Conservation (phyloP, 2,329 filamentous ascomycete genomes). For the Penicillium sp. region DNA sequence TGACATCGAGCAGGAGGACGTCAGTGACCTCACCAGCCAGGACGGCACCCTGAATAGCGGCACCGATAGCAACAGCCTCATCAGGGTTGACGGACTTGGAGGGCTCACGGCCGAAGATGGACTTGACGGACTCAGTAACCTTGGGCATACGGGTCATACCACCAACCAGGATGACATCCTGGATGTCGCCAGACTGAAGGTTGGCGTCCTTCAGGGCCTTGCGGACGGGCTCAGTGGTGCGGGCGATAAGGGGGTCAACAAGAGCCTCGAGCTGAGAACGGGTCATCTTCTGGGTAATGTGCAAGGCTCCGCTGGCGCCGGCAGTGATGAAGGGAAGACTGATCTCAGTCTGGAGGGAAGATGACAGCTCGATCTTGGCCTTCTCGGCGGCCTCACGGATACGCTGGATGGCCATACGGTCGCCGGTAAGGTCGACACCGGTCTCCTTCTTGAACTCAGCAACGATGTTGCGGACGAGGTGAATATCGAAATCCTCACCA, state of each 20-base stretch:
- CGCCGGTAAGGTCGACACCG: slow-evolving; percentile 80
- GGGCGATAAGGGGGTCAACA: slow-evolving; percentile 82
- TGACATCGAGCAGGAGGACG: slow-evolving; percentile 91
- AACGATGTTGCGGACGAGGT: slow-evolving; percentile 88
- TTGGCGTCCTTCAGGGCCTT: slow-evolving; percentile 96
- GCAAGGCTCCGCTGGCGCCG: slow-evolving; percentile 91
- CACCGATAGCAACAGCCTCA: slow-evolving; percentile 96
- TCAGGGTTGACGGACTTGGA: slow-evolving; percentile 99
- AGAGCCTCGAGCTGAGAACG: slow-evolving; percentile 90
- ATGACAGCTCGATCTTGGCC: slow-evolving; percentile 98
- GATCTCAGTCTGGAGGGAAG: slow-evolving; percentile 92
- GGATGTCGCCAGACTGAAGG: slow-evolving; percentile 87
- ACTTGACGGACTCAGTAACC: slow-evolving; percentile 93
- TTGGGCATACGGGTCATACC: slow-evolving; percentile 99
- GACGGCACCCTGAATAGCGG: slow-evolving; percentile 94
- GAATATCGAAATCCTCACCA: slow-evolving; percentile 97
- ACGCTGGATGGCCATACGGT: slow-evolving; percentile 98
- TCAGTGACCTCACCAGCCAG: slow-evolving; percentile 96
- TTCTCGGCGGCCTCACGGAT: slow-evolving; percentile 98
- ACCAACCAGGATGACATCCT: slow-evolving; percentile 96
- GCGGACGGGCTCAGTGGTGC: slow-evolving; percentile 87
- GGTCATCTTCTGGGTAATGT: slow-evolving; percentile 95
- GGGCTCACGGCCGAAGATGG: slow-evolving; percentile 91
- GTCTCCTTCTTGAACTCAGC: slow-evolving; percentile 96
- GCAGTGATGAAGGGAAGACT: slow-evolving; percentile 99